phyloP scores from a whole-genome alignment of 75 land plant species.

The Isoetes taiwanensis region DNA sequence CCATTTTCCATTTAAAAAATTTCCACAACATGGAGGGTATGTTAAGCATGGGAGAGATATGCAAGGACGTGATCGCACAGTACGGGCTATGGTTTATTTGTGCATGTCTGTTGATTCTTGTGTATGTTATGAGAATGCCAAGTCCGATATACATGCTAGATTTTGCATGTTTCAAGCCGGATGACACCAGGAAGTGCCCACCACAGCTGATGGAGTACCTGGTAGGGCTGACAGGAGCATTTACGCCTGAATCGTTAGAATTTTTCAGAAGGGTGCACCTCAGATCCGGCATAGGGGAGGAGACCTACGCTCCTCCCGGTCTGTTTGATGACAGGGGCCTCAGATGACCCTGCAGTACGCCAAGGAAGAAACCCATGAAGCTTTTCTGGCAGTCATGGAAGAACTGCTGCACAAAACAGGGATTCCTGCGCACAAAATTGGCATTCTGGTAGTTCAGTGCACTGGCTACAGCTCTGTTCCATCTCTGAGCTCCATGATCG shows the following conservation, averaged over 20 bases:
- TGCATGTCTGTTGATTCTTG: too few species aligned
- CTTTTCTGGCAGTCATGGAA: constrained; percentile 13
- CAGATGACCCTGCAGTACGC: constrained; percentile 12
- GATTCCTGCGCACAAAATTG: constrained; percentile 23
- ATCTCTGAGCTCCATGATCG: constrained; percentile 32
- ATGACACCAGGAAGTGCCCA: constrained; percentile 11
- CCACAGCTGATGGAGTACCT: constrained; percentile 25
- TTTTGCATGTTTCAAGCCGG: constrained; percentile 30
- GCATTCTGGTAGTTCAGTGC: constrained; percentile 87
- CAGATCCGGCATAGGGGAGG: constrained; percentile 28
- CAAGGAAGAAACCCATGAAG: constrained; percentile 20
- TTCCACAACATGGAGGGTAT: too few species aligned
- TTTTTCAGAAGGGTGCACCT: constrained; percentile 8
- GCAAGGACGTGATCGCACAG: too few species aligned
- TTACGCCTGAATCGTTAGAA: too few species aligned
- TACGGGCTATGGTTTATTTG: too few species aligned
- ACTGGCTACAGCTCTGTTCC: constrained; percentile 60
- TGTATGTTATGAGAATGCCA: too few species aligned
- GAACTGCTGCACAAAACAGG: constrained; percentile 17
- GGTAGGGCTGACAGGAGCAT: constrained; percentile 5
- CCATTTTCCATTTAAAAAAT: too few species aligned
- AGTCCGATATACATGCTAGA: constrained; percentile 22
- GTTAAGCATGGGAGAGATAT: too few species aligned
- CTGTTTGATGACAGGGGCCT: constrained; percentile 9
- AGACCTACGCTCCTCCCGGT: constrained; percentile 18